These are phyloP conservation scores for Lepiota brunneoincarnata DNA, from an alignment of 768 basidiomycete genomes.

Conservation along the genomic window DNA sequence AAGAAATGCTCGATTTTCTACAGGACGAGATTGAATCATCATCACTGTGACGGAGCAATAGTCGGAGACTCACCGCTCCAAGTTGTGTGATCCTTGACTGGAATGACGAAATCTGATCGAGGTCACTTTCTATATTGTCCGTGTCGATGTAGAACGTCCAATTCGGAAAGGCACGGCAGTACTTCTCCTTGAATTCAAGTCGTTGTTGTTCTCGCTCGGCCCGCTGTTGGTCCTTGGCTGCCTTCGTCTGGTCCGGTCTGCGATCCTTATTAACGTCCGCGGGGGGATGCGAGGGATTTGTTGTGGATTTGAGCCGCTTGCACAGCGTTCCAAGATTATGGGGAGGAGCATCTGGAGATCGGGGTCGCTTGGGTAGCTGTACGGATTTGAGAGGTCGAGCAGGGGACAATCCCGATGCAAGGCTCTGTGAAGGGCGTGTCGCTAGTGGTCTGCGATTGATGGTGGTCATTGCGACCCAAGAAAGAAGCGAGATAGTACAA, in stretches of 20 bases:
- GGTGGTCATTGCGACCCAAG: conserved; percentile 39
- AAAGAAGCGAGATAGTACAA: conserved; percentile 20
- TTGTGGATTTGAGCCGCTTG: not conserved
- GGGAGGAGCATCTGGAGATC: conserved; percentile 9
- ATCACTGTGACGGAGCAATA: conserved; percentile 3
- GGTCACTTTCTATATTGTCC: conserved; percentile 42
- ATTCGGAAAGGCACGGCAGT: conserved; percentile 77
- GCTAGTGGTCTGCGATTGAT: conserved; percentile 48
- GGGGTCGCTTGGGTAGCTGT: conserved; percentile 18
- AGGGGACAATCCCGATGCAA: conserved; percentile 29
- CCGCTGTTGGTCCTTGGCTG: conserved; percentile 30
- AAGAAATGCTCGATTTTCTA: conserved; percentile 90
- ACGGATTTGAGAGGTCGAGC: conserved; percentile 31
- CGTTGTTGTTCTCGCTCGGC: conserved; percentile 54
- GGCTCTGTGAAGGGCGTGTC: conserved; percentile 29
- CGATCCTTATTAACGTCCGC: conserved; percentile 1
- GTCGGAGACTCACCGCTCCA: conserved; percentile 66
- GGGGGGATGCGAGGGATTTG: conserved; percentile 35
- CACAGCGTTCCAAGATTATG: conserved; percentile 6
- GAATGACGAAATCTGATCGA: conserved; percentile 36
- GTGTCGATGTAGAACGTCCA: conserved; percentile 87
- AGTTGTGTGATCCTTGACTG: conserved; percentile 60
- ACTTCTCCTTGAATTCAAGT: conserved; percentile 79
- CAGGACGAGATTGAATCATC: conserved; percentile 7
- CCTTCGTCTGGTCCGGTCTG: conserved; percentile 5